Base-by-base conservation (phyloP, 352 stramenopile genomes). In the Plasmopara muralis region DNA sequence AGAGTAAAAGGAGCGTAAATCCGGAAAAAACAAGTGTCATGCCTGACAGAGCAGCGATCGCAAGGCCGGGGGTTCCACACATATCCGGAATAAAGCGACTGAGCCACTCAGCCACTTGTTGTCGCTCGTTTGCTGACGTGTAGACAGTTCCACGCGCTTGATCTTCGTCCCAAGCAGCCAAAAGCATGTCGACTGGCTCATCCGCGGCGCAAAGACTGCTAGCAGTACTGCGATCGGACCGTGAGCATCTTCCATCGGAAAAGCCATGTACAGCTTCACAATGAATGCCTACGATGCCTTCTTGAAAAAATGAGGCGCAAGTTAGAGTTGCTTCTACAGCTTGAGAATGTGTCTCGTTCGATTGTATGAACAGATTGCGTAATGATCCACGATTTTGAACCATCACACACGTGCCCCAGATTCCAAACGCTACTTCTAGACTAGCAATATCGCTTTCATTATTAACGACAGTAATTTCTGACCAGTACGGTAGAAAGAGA, bases 401-500 rank as follows among this genome's bases (percentile, higher is more conserved):
- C 52, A 70, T 78, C 20, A 84, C 50, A 15, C 72, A 86, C 0
- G 72, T 70, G 4, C 70, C 75, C 75, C 75, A 86, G 9, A 84
- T 56, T 0, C 75, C 72, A 40, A 81, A 68, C 3, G 54, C 66
- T 38, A 86, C 47, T 53, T 86, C 70, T 9, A 79, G 30, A 37
- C 62, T 56, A 2, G 60, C 51, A 10, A 48, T n/a, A 34, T 47
- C 31, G 20, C 40, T 56, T 6, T 15, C n/a, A 18, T 38, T 47
- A 16, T 46, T 34, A 10, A 64, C 34, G 29, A 74, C 44, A 9
- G 46, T 58, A 28, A 72, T 64, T 43, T 63, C 66, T 18, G 70
- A 80, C 75, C 75, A 86, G 48, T 78, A 86, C 6, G 75, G 75
- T 20, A 86, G 43, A 9, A 82, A 40, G 12, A 86, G 61, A 10